Evolutionary conservation across 257 asterid genomes (phyloP).

Genomic region (Nicotiana tabacum): DNA sequence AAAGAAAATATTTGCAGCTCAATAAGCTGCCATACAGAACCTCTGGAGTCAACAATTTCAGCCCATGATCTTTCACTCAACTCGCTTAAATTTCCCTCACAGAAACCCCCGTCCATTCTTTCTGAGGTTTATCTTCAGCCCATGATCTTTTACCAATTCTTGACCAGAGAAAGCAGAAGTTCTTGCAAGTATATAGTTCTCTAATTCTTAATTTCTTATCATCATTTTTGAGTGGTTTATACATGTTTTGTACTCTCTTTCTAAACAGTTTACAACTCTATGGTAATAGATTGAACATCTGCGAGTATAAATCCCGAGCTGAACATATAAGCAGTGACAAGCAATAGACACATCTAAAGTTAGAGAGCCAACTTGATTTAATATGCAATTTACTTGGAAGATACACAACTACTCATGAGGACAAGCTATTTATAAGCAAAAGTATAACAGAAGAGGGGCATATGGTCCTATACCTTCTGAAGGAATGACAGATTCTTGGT

Average conservation of each 20-base stretch:
- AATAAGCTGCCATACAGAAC: neutral
- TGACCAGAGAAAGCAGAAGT: neutral
- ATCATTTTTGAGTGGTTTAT: neutral
- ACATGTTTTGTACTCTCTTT: neutral
- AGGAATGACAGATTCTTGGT: conserved; percentile 22
- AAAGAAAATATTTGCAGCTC: neutral
- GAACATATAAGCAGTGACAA: neutral
- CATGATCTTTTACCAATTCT: neutral
- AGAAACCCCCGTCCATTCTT: neutral
- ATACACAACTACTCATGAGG: neutral
- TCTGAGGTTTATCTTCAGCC: neutral
- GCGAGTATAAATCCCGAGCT: neutral
- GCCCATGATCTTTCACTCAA: neutral
- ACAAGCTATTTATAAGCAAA: neutral
- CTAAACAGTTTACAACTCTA: neutral
- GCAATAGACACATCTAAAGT: neutral
- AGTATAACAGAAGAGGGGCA: neutral
- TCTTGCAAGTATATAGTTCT: neutral
- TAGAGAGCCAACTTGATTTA: neutral
- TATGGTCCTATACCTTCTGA: conserved; percentile 43
- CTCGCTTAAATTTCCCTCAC: neutral
- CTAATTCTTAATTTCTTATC: neutral
- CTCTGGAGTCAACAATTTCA: neutral
- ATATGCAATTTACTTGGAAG: conserved; percentile 6
- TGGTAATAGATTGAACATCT: neutral